Percentiles rank a stretch among this genome's conserved stretches.
Evolutionary conservation across 2,329 filamentous ascomycete genomes (phyloP).

Genomic region (Helotiales sp.): DNA sequence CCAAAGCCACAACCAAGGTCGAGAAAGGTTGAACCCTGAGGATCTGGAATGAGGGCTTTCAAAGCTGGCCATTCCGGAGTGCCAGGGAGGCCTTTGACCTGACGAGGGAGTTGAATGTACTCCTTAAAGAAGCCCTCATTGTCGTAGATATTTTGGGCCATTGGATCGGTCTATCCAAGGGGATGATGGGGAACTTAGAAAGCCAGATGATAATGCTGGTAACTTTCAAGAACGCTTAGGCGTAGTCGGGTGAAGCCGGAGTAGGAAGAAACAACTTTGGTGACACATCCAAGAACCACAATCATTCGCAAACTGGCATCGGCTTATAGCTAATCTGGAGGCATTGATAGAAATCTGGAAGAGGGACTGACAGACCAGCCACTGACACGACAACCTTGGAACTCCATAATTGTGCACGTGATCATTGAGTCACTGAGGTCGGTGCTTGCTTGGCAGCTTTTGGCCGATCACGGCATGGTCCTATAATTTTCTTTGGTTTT

Average conservation of each 20-base stretch:
- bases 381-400: too few species aligned
- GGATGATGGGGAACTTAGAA: too few species aligned
- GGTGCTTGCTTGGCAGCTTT: neutral
- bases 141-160: slow-evolving; percentile 45
- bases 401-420: too few species aligned
- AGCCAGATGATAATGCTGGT: too few species aligned
- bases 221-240: too few species aligned
- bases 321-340: too few species aligned
- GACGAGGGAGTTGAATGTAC: slow-evolving; percentile 44
- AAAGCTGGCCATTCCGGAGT: slow-evolving; percentile 47
- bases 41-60: slow-evolving; percentile 39
- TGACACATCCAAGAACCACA: too few species aligned
- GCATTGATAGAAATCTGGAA: too few species aligned
- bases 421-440: neutral
- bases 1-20: slow-evolving; percentile 50
- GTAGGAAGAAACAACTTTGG: too few species aligned
- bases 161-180: slow-evolving; percentile 7
- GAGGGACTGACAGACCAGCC: too few species aligned
- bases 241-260: too few species aligned
- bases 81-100: slow-evolving; percentile 40
- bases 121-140: slow-evolving; percentile 43
- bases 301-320: too few species aligned
- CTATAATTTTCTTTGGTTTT: neutral
- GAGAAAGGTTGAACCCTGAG: slow-evolving; percentile 37
- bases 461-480: neutral